A percentile compares a stretch with the other conserved stretches of the same genome.
These are phyloP conservation scores for Drechslerella stenobrocha DNA, from an alignment of 2,329 filamentous ascomycete genomes.

Conservation along the genomic window DNA sequence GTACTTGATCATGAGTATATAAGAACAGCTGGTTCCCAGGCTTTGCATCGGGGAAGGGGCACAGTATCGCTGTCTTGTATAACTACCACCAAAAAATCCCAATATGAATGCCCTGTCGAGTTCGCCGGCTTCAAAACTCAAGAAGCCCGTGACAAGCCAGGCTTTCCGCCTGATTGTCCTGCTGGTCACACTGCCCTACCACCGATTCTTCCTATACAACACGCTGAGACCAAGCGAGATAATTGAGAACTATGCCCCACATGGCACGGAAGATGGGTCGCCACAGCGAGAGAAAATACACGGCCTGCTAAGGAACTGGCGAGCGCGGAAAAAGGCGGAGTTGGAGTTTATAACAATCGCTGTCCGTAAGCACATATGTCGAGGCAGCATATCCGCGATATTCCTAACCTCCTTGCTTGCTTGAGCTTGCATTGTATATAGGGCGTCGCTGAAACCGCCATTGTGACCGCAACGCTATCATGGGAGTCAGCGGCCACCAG, in stretches of 20 bases:
- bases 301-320: constrained; percentile 20
- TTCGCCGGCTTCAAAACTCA: background rate
- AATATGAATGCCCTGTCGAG: background rate
- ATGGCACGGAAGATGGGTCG: constrained; percentile 25
- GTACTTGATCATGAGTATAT: too few species aligned
- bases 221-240: constrained; percentile 16
- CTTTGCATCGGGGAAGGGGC: background rate
- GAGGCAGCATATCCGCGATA: background rate
- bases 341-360: constrained; percentile 24
- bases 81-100: background rate
- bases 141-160: constrained; percentile 16
- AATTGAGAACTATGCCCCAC: constrained; percentile 15
- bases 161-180: constrained; percentile 14
- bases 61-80: background rate
- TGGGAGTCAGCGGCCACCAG: constrained; percentile 5
- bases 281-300: constrained; percentile 21
- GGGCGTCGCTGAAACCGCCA: constrained; percentile 18
- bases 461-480: constrained; percentile 23
- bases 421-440: background rate
- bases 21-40: background rate
- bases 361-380: background rate
- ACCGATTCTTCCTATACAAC: constrained; percentile 29
- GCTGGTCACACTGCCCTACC: constrained; percentile 19
- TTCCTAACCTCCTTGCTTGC: background rate
- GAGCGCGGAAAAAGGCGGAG: constrained; percentile 19